phyloP scores from a whole-genome alignment of 2,329 filamentous ascomycete species.

The Microdochium nivale region DNA sequence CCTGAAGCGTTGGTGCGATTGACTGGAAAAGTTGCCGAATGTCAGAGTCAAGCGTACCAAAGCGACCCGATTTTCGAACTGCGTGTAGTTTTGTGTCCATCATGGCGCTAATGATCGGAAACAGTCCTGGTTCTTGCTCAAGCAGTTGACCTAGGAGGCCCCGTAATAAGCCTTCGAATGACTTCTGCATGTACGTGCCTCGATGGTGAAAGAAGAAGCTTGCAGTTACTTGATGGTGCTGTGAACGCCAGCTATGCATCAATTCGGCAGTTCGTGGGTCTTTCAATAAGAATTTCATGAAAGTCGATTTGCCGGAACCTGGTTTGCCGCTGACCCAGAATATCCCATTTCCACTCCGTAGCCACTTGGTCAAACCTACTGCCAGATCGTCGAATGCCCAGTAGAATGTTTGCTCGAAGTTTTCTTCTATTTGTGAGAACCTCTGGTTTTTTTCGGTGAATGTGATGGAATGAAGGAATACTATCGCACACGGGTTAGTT shows the following conservation, averaged over 20 bases:
- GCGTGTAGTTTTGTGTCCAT: background rate
- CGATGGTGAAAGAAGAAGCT: conserved; percentile 3
- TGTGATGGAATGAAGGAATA: conserved; percentile 2
- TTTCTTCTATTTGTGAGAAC: conserved; percentile 6
- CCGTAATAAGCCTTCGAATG: background rate
- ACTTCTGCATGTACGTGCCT: background rate
- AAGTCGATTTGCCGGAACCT: conserved; percentile 11
- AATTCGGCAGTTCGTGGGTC: conserved; percentile 5
- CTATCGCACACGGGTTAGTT: conserved; percentile 3
- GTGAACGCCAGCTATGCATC: conserved; percentile 3
- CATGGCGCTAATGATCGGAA: background rate
- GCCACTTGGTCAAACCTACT: conserved; percentile 4
- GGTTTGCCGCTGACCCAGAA: conserved; percentile 13
- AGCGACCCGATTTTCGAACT: background rate
- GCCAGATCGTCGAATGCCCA: conserved; percentile 7
- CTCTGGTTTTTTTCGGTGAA: conserved; percentile 1
- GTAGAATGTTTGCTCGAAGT: conserved; percentile 6
- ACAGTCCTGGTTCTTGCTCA: background rate
- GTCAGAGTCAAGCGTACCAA: background rate
- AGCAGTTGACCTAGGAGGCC: background rate
- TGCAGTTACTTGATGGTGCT: conserved; percentile 3
- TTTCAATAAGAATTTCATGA: conserved; percentile 13
- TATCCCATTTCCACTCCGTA: conserved; percentile 2
- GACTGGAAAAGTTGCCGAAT: background rate
- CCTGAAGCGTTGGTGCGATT: background rate